Conservation (phyloP, 2,329 filamentous ascomycete species). For the Pseudodiploospora longispora region DNA sequence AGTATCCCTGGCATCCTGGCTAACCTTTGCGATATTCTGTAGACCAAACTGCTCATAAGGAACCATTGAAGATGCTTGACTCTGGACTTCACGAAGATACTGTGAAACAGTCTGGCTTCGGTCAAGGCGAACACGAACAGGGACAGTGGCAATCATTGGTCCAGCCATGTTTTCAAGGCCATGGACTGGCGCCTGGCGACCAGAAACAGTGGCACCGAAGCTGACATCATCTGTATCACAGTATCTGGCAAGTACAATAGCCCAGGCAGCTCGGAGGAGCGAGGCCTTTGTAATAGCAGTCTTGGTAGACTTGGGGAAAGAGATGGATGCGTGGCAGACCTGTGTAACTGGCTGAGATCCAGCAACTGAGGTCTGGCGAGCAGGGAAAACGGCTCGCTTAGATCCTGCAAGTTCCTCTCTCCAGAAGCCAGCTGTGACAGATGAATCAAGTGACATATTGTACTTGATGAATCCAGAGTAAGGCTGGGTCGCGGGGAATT, state of each 20-base stretch:
- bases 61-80: conserved; percentile 7
- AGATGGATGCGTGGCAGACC: background rate
- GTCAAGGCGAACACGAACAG: conserved; percentile 19
- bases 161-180: conserved; percentile 16
- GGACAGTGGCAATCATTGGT: conserved; percentile 19
- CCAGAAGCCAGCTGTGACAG: conserved; percentile 8
- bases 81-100: conserved; percentile 30
- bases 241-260: conserved; percentile 27
- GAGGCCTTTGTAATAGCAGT: conserved; percentile 7
- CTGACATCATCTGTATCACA: conserved; percentile 23
- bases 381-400: conserved; percentile 5
- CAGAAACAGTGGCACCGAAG: conserved; percentile 15
- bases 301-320: background rate
- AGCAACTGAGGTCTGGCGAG: background rate
- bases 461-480: conserved; percentile 19
- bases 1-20: conserved; percentile 7
- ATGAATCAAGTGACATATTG: background rate
- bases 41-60: conserved; percentile 10
- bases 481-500: conserved; percentile 15
- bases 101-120: conserved; percentile 19
- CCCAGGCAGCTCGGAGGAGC: conserved; percentile 15
- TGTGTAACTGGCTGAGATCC: background rate
- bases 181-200: conserved; percentile 14
- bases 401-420: conserved; percentile 5
- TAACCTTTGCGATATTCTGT: conserved; percentile 12